Percentiles rank a stretch among this genome's conserved stretches.
phyloP scores from a whole-genome alignment of 768 basidiomycete genomes.

The Pulveroboletus sp. region DNA sequence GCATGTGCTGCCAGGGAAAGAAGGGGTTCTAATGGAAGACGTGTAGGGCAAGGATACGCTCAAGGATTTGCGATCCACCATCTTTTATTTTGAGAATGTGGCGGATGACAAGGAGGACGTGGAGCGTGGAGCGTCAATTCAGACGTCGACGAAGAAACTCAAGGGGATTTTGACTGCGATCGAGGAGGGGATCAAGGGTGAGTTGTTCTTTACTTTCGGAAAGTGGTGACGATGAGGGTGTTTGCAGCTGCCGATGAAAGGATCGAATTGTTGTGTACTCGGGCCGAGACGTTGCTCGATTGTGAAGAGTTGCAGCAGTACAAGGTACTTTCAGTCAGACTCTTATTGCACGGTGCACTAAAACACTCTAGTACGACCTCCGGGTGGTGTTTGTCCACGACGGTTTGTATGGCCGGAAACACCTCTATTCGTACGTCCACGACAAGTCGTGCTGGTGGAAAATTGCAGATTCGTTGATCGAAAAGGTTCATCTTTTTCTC shows the following conservation, averaged over 20 bases:
- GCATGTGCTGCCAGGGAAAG: too few species aligned
- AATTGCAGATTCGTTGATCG: slow-evolving; percentile 66
- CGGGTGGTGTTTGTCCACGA: slow-evolving; percentile 77
- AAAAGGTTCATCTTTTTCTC: too few species aligned
- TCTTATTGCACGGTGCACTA: neutral
- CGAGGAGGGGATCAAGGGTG: slow-evolving; percentile 55
- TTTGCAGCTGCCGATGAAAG: slow-evolving; percentile 51
- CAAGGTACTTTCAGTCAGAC: slow-evolving; percentile 39
- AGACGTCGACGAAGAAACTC: slow-evolving; percentile 48
- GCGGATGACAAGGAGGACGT: slow-evolving; percentile 47
- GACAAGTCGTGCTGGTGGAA: slow-evolving; percentile 74
- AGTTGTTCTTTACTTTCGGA: neutral
- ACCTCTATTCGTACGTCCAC: slow-evolving; percentile 76
- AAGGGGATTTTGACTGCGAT: slow-evolving; percentile 50
- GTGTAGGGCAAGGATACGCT: slow-evolving; percentile 66
- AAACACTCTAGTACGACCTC: slow-evolving; percentile 67
- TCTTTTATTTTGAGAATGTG: slow-evolving; percentile 72
- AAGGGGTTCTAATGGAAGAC: too few species aligned
- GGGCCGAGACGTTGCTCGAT: slow-evolving; percentile 49
- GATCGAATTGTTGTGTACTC: slow-evolving; percentile 43
- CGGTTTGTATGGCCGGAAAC: slow-evolving; percentile 72
- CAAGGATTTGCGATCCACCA: slow-evolving; percentile 55
- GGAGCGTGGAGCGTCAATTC: slow-evolving; percentile 43
- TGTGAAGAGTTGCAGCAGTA: slow-evolving; percentile 63
- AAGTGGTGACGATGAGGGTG: neutral